Base-by-base conservation (phyloP, 2,329 filamentous ascomycete species). In the Hirsutella thompsonii region DNA sequence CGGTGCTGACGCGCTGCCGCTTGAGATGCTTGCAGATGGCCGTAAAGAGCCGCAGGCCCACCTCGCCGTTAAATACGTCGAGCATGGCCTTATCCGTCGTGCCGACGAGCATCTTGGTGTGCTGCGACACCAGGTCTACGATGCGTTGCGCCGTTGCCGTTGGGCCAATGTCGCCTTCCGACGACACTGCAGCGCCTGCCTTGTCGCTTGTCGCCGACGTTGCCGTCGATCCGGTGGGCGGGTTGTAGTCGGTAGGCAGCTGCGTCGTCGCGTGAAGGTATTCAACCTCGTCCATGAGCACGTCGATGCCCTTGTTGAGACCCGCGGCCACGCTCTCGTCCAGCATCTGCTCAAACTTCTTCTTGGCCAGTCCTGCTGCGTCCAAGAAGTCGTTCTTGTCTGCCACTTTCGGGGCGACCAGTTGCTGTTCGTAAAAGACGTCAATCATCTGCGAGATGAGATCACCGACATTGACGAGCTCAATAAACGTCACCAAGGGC, bases 401-500 rank as follows among this genome's bases (percentile, higher is more conserved):
- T 1, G 83, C 83, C 40, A 98, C 79, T 52, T 84, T 84, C 13
- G 83, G 76, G 1, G 78, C 75, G 5, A 88, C 79, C 21, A 98
- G 74, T 63, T 98, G 92, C 63, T 96, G 92, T 57, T 94, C 84
- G 62, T 94, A 98, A 58, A 98, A 98, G 28, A 98, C 88, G 57
- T 98, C 92, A 44, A 98, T 79, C 92, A 98, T 98, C 60, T 98
- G 92, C 44, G 93, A 87, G 52, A 98, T 98, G 43, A 98, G 71
- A 58, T 98, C 92, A 44, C 92, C 92, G 1, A 98, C 90, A 56
- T 98, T 98, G 58, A 98, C 92, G 21, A 98, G 75, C 63, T 98
- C 92, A 46, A 98, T 78, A 54, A 98, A 98, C 1, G 86, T 95
- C 36, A 95, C 88, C 4, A 98, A 72, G 2, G 92, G 92, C 41